These are phyloP conservation scores for Umbelopsis isabellina DNA, from an alignment of 192 early-diverging fungal genomes.

Conservation along the genomic window DNA sequence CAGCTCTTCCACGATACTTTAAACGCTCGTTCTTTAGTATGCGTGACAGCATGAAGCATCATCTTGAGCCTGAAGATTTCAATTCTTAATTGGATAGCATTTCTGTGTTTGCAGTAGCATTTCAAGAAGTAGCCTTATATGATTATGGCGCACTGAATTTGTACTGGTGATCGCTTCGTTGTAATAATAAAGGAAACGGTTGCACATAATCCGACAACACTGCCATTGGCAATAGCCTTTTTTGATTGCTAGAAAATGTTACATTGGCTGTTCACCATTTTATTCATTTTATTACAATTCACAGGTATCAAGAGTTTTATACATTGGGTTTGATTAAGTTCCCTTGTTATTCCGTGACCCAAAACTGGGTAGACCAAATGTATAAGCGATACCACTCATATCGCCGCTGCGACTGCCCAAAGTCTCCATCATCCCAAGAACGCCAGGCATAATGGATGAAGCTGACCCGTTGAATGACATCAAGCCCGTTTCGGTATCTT, in stretches of 20 bases:
- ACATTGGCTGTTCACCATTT: too few species aligned
- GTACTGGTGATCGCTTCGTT: too few species aligned
- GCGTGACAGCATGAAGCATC: not conserved
- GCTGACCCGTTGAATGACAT: constrained; percentile 33
- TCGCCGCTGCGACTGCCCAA: constrained; percentile 14
- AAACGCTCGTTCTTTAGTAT: not conserved
- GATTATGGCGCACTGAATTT: too few species aligned
- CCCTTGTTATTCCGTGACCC: not conserved
- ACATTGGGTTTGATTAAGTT: not conserved
- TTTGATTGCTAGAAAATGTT: too few species aligned
- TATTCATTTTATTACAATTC: too few species aligned
- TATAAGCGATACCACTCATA: constrained; percentile 11
- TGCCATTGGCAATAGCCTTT: too few species aligned
- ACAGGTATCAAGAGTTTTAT: not conserved
- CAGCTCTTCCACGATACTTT: constrained; percentile 9
- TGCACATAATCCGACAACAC: too few species aligned
- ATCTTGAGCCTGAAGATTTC: constrained; percentile 7
- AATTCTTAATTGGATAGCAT: not conserved
- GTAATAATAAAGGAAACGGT: too few species aligned
- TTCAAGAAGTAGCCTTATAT: too few species aligned
- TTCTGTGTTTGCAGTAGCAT: too few species aligned
- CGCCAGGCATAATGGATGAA: constrained; percentile 29
- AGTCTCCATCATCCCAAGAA: constrained; percentile 32
- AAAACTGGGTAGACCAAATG: constrained; percentile 13
- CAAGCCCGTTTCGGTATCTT: not conserved